Percentiles rank a stretch among this genome's conserved stretches.
Conservation (phyloP, 176 grass and related monocot genomes). For the Eragrostis curvula region DNA sequence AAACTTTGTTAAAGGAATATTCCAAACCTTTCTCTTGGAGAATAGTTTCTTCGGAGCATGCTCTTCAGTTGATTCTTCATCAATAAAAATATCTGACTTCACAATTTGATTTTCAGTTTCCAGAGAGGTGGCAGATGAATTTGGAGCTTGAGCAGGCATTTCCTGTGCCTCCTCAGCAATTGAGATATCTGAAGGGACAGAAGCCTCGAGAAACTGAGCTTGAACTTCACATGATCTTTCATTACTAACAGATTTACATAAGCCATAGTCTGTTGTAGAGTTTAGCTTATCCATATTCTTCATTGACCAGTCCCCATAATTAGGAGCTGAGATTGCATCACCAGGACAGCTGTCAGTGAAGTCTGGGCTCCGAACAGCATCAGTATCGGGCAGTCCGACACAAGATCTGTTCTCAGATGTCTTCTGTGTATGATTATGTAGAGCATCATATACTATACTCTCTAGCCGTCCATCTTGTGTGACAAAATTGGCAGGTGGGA, state of each 20-base stretch:
- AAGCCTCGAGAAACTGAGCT: constrained; percentile 5
- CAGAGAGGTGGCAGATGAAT: constrained; percentile 11
- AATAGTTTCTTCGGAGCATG: constrained; percentile 49
- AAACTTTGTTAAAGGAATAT: not conserved
- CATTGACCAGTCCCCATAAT: constrained; percentile 20
- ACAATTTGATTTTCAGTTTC: constrained; percentile 29
- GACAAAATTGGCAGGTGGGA: constrained; percentile 30
- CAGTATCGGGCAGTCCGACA: constrained; percentile 28
- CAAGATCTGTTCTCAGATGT: constrained; percentile 23
- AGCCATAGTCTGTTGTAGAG: constrained; percentile 24
- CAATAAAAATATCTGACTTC: not conserved
- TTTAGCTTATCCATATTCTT: constrained; percentile 35
- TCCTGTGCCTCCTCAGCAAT: constrained; percentile 28
- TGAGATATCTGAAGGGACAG: constrained; percentile 30
- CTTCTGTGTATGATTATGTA: constrained; percentile 47
- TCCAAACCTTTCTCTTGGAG: constrained; percentile 58
- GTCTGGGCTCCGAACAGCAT: constrained; percentile 11
- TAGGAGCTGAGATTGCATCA: constrained; percentile 24
- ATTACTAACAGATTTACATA: constrained; percentile 36
- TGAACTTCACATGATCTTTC: constrained; percentile 31
- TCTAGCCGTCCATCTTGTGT: constrained; percentile 53
- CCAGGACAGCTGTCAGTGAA: not conserved
- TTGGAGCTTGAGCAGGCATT: constrained; percentile 14
- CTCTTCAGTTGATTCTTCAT: constrained; percentile 44
- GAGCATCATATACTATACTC: constrained; percentile 64